Evolutionary conservation across 1,284 basidiomycete species (phyloP), one percentile per base, ranked within the genome.

Genomic region (Porogramme epimiltina): DNA sequence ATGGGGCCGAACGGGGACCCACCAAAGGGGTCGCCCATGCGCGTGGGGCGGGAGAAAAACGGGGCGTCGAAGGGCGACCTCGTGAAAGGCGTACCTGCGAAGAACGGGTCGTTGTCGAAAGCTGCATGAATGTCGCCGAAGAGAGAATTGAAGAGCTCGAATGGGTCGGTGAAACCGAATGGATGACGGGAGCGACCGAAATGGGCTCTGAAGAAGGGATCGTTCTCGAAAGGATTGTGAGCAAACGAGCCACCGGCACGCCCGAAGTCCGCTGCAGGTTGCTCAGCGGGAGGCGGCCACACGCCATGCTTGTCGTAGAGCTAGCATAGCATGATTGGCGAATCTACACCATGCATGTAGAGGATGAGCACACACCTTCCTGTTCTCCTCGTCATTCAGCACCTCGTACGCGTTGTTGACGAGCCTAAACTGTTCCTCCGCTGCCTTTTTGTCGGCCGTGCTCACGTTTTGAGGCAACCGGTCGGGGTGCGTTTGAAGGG

Each of bases 221-320:
- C 62, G 33, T 66, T 60, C 24, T 58, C 59, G 60, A 72, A 74
- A 22, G 64, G 60, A 39, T 66, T 64, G 38, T 44, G 37, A 44
- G 47, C 47, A 24, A 49, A 59, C 26, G 52, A 18, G 34, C n/a
- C 34, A n/a, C 34, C 5, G 34, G 5, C n/a, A 16, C 34, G 34
- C 10, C 28, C 28, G 28, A 65, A 47, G 63, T 68, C 44, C 57
- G 63, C 58, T 13, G 34, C 5, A 18, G 34, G 10, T 49, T 67
- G 65, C 2, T 56, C 63, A 42, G 46, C 63, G 3, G 85, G 84
- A 15, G 85, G 85, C 13, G 89, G 89, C 83, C 85, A 91, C 43
- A 82, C 74, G 37, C 89, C 87, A 58, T 84, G 71, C 20, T 67
- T 65, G 63, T 91, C 89, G 66, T 91, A 91, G n/a, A 77, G 54